A percentile compares a stretch with the other conserved stretches of the same genome.
Evolutionary conservation across 169 alveolate species (phyloP).

Genomic region (Perkinsus marinus): DNA sequence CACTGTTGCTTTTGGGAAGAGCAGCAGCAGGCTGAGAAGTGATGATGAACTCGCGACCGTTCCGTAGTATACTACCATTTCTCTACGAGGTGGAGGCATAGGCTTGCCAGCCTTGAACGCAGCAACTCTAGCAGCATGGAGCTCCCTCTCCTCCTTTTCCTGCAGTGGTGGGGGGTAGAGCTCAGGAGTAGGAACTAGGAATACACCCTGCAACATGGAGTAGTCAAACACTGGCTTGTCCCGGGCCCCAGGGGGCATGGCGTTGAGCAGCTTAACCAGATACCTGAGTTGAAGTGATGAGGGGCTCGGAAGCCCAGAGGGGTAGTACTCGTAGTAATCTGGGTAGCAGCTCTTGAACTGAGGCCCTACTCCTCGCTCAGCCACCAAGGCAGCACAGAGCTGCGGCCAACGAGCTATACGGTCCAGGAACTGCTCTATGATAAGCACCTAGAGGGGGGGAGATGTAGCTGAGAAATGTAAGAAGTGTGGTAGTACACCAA

Average conservation of each 20-base stretch:
- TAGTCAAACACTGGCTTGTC: background rate
- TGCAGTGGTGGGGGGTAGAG: background rate
- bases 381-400: background rate
- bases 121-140: background rate
- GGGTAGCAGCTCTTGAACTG: background rate
- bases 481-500: background rate
- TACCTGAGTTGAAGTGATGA: background rate
- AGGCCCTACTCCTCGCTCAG: background rate
- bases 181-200: background rate
- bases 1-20: background rate
- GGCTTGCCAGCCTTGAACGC: background rate
- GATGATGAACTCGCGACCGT: background rate
- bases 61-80: background rate
- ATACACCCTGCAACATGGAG: background rate
- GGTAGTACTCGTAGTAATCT: background rate
- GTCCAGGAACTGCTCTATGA: background rate
- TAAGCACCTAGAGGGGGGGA: background rate
- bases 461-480: background rate
- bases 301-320: background rate
- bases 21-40: background rate
- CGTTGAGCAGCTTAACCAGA: background rate
- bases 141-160: background rate
- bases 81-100: background rate
- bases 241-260: background rate
- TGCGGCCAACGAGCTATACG: background rate